phyloP scores from a whole-genome alignment of 192 early-diverging fungal genomes.

The Rhizophagus sp. region DNA sequence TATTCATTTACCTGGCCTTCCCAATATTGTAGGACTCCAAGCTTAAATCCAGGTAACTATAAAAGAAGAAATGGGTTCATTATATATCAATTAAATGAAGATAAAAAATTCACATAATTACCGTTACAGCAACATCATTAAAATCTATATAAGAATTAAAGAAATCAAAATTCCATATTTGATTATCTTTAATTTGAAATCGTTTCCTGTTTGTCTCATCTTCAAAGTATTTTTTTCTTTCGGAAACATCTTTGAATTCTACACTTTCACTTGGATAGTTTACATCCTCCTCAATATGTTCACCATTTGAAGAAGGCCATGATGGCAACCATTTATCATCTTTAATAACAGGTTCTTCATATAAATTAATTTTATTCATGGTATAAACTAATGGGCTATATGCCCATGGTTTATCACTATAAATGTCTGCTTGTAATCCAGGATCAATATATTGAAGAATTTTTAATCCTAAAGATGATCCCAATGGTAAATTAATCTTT shows the following conservation, averaged over 20 bases:
- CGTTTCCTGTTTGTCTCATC: conserved; percentile 46
- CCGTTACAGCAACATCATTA: conserved; percentile 38
- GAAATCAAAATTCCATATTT: conserved; percentile 77
- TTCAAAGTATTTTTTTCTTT: conserved; percentile 57
- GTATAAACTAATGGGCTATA: conserved; percentile 69
- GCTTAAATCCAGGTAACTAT: conserved; percentile 49
- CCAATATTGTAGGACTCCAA: conserved; percentile 53
- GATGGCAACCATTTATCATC: conserved; percentile 28
- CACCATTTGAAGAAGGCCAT: conserved; percentile 45
- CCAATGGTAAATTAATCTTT: conserved; percentile 66
- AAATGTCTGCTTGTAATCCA: conserved; percentile 68
- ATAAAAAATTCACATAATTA: neutral
- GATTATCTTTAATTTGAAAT: conserved; percentile 58
- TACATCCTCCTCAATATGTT: conserved; percentile 39
- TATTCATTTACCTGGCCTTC: conserved; percentile 64
- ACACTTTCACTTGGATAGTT: conserved; percentile 21
- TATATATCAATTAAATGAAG: neutral
- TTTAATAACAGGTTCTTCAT: conserved; percentile 34
- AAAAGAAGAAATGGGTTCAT: conserved; percentile 12
- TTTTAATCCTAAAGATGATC: conserved; percentile 69
- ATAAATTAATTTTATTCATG: conserved; percentile 72
- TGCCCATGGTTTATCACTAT: conserved; percentile 71
- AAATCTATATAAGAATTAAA: conserved; percentile 56
- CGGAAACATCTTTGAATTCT: conserved; percentile 24
- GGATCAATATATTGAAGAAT: conserved; percentile 79